Base-by-base conservation (phyloP, 306 rosid genomes). In the Alnus glutinosa region DNA sequence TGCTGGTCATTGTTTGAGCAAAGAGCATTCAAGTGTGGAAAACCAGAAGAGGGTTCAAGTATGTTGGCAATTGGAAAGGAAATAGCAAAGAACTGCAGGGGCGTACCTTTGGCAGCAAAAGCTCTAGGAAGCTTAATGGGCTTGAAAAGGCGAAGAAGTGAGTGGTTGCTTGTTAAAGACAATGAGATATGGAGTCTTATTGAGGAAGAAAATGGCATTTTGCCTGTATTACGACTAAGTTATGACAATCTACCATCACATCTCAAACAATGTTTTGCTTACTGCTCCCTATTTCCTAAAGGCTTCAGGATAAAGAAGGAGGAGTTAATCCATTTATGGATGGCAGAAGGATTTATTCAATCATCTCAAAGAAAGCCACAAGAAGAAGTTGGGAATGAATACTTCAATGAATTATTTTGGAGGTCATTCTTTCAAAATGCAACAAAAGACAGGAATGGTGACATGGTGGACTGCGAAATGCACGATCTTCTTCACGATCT, bases 371-470 rank as follows among this genome's bases (percentile, higher is more conserved):
- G 7, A 14, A 58, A 2, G 39, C 76, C 64, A 3, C 72, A 10
- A 1, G 77, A 78, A 15, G 79, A 81, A 14, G 30, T 64, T 12
- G 83, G 79, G 9, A 49, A 72, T 7, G 58, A 37, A 37, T 74
- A 49, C 5, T 82, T 67, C 32, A 72, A 82, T 8, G 84, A 85
- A 57, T 61, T 85, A 59, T 46, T n/a, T 11, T 55, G 46, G 49
- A 79, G 74, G 61, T 85, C 82, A 2, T 85, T 85, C 15, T 85
- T 85, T 7, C 81, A 79, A 51, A 80, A 78, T 36, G 74, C 42
- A 5, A 0, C 28, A 46, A 70, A 0, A 0, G 23, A 78, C 37
- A 30, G 37, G 7, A 42, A 71, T 36, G 81, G 79, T 13, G 30
- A 39, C 6, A 19, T 74, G 12, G 10, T 0, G 9, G 0, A 1